phyloP scores from a whole-genome alignment of 257 asterid species.

The Capsicum pubescens region DNA sequence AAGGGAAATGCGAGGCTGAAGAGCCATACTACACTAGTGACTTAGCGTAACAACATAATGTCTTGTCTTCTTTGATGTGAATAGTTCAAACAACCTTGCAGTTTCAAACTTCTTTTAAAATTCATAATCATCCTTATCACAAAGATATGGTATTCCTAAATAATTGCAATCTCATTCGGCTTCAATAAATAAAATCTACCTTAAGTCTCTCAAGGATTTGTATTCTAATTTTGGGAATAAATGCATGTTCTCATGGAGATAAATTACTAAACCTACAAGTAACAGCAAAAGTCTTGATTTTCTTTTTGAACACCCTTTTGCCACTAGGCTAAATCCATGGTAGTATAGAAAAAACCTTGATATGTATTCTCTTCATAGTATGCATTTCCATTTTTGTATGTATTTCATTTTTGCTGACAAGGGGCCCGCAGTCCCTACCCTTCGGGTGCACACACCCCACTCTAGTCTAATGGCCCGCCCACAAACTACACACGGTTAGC shows the following conservation, averaged over 20 bases:
- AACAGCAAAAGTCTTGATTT: not conserved
- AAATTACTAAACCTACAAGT: not conserved
- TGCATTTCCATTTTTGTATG: not conserved
- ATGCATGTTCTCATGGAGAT: not conserved
- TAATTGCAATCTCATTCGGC: too few species aligned
- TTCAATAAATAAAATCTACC: not conserved
- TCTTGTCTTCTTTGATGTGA: not conserved
- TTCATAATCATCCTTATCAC: not conserved
- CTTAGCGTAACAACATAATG: too few species aligned
- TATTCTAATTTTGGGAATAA: not conserved
- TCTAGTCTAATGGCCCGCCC: too few species aligned
- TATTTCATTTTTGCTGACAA: too few species aligned
- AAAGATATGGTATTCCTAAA: too few species aligned
- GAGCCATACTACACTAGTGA: too few species aligned
- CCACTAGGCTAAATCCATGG: too few species aligned
- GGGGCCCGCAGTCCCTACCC: too few species aligned
- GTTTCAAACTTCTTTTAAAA: not conserved
- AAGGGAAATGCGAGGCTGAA: too few species aligned
- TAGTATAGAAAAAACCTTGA: not conserved
- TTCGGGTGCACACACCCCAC: too few species aligned
- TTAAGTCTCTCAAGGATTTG: not conserved
- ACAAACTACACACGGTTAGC: too few species aligned
- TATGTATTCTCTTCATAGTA: not conserved
- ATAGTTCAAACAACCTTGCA: not conserved
- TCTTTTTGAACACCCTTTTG: not conserved